Conservation (phyloP, 106 monocot genomes). For the Phalaenopsis aphrodite region DNA sequence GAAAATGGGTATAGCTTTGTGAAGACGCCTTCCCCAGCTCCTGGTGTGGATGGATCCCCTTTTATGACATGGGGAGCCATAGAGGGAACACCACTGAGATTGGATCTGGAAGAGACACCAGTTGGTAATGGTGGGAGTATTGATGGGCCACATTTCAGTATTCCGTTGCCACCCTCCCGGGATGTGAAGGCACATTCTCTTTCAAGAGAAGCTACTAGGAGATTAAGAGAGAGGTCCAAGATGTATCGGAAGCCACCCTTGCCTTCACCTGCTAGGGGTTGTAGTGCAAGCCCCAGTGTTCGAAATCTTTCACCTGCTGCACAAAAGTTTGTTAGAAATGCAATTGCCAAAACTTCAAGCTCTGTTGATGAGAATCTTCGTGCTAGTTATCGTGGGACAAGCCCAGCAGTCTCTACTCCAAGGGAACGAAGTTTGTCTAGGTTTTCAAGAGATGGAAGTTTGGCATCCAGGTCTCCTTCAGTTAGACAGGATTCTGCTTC, state of each 20-base stretch:
- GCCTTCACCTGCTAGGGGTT: conserved; percentile 71
- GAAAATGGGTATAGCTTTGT: conserved; percentile 91
- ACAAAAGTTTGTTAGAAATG: conserved; percentile 89
- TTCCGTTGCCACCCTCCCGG: conserved; percentile 62
- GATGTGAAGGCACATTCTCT: conserved; percentile 90
- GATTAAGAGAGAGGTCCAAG: conserved; percentile 61
- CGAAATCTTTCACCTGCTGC: conserved; percentile 88
- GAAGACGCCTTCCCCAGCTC: conserved; percentile 82
- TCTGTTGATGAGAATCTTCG: conserved; percentile 86
- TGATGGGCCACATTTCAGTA: conserved; percentile 67
- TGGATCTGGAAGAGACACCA: conserved; percentile 64
- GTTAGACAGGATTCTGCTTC: conserved; percentile 40
- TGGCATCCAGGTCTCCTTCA: conserved; percentile 67
- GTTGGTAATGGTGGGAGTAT: conserved; percentile 41
- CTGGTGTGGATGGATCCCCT: conserved; percentile 80
- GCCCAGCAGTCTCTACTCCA: conserved; percentile 47
- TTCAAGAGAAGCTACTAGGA: conserved; percentile 81
- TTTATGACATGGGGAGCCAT: conserved; percentile 99
- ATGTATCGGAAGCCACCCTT: conserved; percentile 79
- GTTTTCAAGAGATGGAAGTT: conserved; percentile 74
- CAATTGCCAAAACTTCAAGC: conserved; percentile 72
- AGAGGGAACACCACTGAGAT: conserved; percentile 80
- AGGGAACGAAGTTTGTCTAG: conserved; percentile 47
- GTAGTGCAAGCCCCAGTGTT: conserved; percentile 66
- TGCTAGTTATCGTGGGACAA: conserved; percentile 78